Base-by-base conservation (phyloP, 2,329 filamentous ascomycete genomes). In the Fusarium poae region DNA sequence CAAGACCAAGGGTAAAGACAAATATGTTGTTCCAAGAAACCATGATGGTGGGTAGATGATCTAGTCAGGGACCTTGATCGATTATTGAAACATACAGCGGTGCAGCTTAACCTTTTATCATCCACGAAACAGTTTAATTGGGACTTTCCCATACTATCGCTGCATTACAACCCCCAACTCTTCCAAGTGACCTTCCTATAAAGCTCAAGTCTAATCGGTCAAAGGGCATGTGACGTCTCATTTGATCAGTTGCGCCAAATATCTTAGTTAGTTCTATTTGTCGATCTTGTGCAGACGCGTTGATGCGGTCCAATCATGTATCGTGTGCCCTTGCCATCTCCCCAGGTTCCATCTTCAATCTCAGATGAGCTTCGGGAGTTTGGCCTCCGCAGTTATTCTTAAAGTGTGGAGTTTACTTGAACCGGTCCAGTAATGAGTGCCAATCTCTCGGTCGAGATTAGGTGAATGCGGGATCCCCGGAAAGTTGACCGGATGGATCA, bases 1-100 rank as follows among this genome's bases (percentile, higher is more conserved):
- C 27, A 20, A 72, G 65, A 3, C 66, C 61, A 1, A 68, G 56
- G 13, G 61, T 56, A 12, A 67, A 3, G 2, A 65, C 55, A 4
- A 69, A 52, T 35, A 68, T 50, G 10, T 55, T 57, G 3, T 43
- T 69, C 61, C 65, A 69, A 15, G 65, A 69, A 4, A 68, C 61
- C 66, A 68, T 68, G 15, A 40, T 34, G 48, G 8, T 16, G 4
- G 5, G 57, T 34, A 25, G 35, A 18, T 27, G 27, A 16, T 23
- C 2, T 5, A 25, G 21, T 42, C 4, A 21, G 10, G 42, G 42
- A 21, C 30, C 5, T 7, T 32, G 2, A 6, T 8, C 15, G 2
- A 15, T 15, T 25, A 4, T 5, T 3, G 6, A 16, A 16, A 3
- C 3, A 21, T 20, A 7, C 3, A 12, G n/a, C 35, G 60, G 15